phyloP scores from a whole-genome alignment of 1,284 basidiomycete genomes.

The Tilletia indica region DNA sequence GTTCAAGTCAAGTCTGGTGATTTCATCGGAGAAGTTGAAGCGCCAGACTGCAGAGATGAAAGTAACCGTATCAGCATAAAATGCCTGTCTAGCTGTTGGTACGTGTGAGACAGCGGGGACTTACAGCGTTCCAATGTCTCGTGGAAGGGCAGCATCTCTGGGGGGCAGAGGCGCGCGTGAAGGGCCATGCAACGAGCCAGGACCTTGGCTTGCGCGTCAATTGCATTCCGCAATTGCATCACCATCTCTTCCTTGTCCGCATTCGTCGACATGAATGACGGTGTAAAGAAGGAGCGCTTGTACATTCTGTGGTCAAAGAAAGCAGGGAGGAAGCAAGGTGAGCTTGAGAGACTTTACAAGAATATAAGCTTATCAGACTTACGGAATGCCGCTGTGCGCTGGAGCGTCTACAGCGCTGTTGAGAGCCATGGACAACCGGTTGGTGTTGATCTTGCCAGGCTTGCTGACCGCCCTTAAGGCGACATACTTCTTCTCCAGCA shows the following conservation, averaged over 20 bases:
- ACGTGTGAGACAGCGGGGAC: neutral
- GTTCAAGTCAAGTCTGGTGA: constrained; percentile 56
- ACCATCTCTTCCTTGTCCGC: constrained; percentile 71
- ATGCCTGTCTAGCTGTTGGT: constrained; percentile 16
- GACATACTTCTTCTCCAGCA: constrained; percentile 70
- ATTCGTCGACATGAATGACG: constrained; percentile 69
- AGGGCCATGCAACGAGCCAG: constrained; percentile 80
- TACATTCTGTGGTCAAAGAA: constrained; percentile 26
- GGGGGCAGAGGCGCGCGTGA: constrained; percentile 76
- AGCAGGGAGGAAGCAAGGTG: constrained; percentile 1
- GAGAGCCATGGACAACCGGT: constrained; percentile 79
- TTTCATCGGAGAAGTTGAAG: constrained; percentile 86
- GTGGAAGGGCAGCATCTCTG: constrained; percentile 86
- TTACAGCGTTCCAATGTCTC: constrained; percentile 71
- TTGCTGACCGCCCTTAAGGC: constrained; percentile 70
- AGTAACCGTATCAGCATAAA: neutral
- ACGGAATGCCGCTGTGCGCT: constrained; percentile 70
- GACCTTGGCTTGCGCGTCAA: constrained; percentile 72
- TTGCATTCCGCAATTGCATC: constrained; percentile 69
- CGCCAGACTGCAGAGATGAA: constrained; percentile 65
- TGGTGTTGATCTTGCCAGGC: constrained; percentile 66
- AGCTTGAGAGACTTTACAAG: neutral
- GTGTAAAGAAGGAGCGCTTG: constrained; percentile 67
- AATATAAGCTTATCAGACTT: neutral
- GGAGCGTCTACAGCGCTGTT: constrained; percentile 85